Evolutionary conservation across 176 grass and related monocot genomes (phyloP), one percentile per base, ranked within the genome.

Genomic region (Pontederia paniculata): DNA sequence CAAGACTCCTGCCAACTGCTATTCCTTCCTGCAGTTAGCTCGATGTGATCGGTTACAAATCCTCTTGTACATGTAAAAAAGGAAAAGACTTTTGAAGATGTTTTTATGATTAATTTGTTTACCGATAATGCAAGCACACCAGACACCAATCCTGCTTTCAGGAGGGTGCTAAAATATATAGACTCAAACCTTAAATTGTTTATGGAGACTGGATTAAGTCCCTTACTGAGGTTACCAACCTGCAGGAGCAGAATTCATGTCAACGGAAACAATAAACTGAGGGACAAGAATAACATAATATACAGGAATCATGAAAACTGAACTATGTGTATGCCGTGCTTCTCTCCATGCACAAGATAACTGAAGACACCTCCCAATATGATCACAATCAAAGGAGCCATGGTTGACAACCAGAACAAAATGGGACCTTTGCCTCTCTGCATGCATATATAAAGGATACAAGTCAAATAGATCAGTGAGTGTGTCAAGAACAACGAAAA

Each of bases 141-240:
- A 44, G 93, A 76, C 58, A 98, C 59, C 31, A 91, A 31, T 23
- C 80, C 83, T 28, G 87, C 93, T 73, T 91, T 98, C 31, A 91
- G 12, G 6, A 73, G 72, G 11, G 59, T 53, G 0, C 62, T 51
- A 1, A 88, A 17, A 72, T 91, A 47, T 21, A 59, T 72, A 9
- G 60, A 53, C 0, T 76, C 16, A 57, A 98, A 98, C 10, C 23
- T 80, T 19, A 98, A 48, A 65, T 91, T 51, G 0, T 68, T 56
- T 49, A 98, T 77, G 12, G 83, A 88, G 43, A 98, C 57, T 0
- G 93, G 93, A 70, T 91, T 98, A 11, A 98, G 21, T 55, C 93
- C 93, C 58, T 98, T 98, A 52, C 77, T 91, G 69, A 98, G 60
- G 8, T 76, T 66, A 73, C 93, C 93, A 51, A 98, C 93, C 93